phyloP scores from a whole-genome alignment of 768 basidiomycete species.

The Phylloporus rhodoxanthus region DNA sequence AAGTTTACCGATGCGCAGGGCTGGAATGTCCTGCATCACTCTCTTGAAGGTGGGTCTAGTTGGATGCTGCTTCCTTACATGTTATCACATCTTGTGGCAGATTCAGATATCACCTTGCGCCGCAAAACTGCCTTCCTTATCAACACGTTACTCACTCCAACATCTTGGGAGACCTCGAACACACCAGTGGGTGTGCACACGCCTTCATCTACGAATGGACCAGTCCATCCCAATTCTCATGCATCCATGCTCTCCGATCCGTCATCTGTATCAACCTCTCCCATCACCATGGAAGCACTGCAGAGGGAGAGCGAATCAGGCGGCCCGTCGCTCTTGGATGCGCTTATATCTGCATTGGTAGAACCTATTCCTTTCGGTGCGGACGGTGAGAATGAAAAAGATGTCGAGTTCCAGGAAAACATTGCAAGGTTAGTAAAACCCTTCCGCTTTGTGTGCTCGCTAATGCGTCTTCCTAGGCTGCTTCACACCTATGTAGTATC shows the following conservation, averaged over 20 bases:
- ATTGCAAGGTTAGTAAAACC: slow-evolving; percentile 37
- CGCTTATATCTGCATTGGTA: slow-evolving; percentile 47
- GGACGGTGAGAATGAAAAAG: slow-evolving; percentile 60
- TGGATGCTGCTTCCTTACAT: background rate
- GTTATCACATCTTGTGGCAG: slow-evolving; percentile 33
- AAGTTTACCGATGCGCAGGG: slow-evolving; percentile 48
- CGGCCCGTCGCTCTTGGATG: slow-evolving; percentile 37
- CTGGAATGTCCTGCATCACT: slow-evolving; percentile 55
- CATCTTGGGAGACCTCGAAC: slow-evolving; percentile 10
- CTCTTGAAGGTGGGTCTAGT: slow-evolving; percentile 51
- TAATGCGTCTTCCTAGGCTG: slow-evolving; percentile 31
- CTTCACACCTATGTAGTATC: slow-evolving; percentile 46
- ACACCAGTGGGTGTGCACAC: slow-evolving; percentile 15
- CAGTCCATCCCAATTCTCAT: slow-evolving; percentile 70
- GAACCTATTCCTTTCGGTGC: slow-evolving; percentile 57
- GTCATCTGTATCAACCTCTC: slow-evolving; percentile 44
- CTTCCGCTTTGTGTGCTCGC: background rate
- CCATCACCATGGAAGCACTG: slow-evolving; percentile 45
- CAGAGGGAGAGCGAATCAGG: slow-evolving; percentile 27
- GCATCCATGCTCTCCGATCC: slow-evolving; percentile 57
- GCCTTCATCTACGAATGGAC: slow-evolving; percentile 22
- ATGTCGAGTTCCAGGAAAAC: slow-evolving; percentile 64
- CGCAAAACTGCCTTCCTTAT: slow-evolving; percentile 77
- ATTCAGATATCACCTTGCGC: slow-evolving; percentile 72
- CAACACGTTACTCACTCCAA: slow-evolving; percentile 59